Base-by-base conservation (phyloP, 1,284 basidiomycete genomes). In the Sporisorium graminicola region DNA sequence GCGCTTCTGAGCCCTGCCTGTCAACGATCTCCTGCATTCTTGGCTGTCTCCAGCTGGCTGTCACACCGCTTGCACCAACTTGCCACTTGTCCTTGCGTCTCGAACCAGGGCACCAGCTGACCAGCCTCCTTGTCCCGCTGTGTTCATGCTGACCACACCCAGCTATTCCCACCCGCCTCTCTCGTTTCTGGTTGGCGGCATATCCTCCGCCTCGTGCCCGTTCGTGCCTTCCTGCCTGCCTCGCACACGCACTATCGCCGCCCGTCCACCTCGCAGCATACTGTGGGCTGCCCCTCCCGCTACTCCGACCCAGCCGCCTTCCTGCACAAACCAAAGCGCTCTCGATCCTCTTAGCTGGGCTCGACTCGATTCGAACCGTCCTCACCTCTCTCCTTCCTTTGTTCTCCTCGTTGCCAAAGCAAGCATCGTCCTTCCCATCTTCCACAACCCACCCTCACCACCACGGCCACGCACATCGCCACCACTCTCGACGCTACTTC, bases 301-400 rank as follows among this genome's bases (percentile, higher is more conserved):
- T n/a, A 58, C 44, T 58, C 56, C 56, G 46, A 58, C 44, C 22
- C 18, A 35, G 55, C 37, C 55, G 44, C 54, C 42, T 57, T 14
- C 37, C 27, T 47, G 31, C 44, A 47, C 35, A 40, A n/a, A 26
- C 56, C 42, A 58, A 58, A 27, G 31, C 46, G 40, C 56, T 35
- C 46, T 58, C 56, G 56, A 58, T 58, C 56, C 56, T 58, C 56
- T 33, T 40, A 10, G 24, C 56, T n/a, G n/a, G n/a, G n/a, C n/a
- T 16, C 33, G 18, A 2, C 16, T 40, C 37, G 37, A 7, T 49
- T 24, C 46, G 1, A 20, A 35, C 56, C 22, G 12, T 22, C 51
- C 33, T 18, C 22, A 8, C 22, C 20, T 35, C 37, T 20, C 9
- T 47, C 44, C 33, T 35, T n/a, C n/a, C n/a, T n/a, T n/a, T n/a